Base-by-base conservation (phyloP, 495 filamentous ascomycete genomes). In the Glarea lozoyensis region DNA sequence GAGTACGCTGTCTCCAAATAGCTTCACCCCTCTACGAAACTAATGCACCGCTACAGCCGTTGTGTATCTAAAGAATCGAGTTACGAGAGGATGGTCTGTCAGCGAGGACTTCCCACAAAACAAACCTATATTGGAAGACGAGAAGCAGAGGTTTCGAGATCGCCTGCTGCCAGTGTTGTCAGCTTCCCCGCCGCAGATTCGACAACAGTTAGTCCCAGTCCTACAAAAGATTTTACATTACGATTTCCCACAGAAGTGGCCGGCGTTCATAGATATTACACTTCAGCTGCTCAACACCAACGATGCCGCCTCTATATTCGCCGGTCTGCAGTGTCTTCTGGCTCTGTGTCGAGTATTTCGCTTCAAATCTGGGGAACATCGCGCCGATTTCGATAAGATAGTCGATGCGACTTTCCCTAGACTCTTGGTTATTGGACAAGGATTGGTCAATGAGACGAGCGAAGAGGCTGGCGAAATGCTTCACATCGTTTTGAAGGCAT, bases 381-480 rank as follows among this genome's bases (percentile, higher is more conserved):
- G 88, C 52, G 73, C 72, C 12, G 86, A 96, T 48, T 92, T 98
- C 52, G 88, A 96, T 58, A 92, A 85, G 63, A 94, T 98, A 48
- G 81, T 94, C 44, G 85, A 86, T 62, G 76, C 81, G 31, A 84
- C 84, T 22, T 98, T 98, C 64, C 90, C 93, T n/a, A 80, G 86
- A 45, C 69, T 97, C 45, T 72, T 97, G 49, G 68, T 69, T 48
- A 90, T 98, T 55, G 90, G 90, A 41, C 84, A 82, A 53, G 78
- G 79, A 59, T 67, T 97, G 50, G 86, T 94, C 36, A 82, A 87
- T 52, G 88, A 97, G 67, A 82, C 79, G 49, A 93, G 84, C 55
- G 61, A 88, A 50, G 93, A 97, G 62, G 92, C 92, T 36, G 92
- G 86, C 37, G 92, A 96, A 67, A 97, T 97, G 85, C 72, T 98